Percentiles rank a stretch among this genome's conserved stretches.
These are phyloP conservation scores for Leptosphaerulina australis DNA, from an alignment of 2,329 filamentous ascomycete genomes.

Conservation along the genomic window DNA sequence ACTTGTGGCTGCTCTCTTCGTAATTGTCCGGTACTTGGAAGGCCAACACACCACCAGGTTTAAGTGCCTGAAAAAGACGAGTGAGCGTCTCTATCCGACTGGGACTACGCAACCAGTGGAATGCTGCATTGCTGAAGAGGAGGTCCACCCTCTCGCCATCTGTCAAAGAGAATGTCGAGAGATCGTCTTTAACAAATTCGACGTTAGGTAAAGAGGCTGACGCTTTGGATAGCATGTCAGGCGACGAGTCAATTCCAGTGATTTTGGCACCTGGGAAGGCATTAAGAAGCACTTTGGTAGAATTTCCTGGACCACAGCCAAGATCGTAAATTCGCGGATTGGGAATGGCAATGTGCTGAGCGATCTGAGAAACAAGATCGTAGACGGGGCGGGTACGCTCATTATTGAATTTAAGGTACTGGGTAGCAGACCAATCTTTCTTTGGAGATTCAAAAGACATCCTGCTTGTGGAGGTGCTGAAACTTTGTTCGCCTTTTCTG, in stretches of 20 bases:
- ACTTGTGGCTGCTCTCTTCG: conserved; percentile 55
- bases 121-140: conserved; percentile 63
- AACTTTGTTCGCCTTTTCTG: neutral
- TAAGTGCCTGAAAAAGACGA: conserved; percentile 51
- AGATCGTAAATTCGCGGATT: conserved; percentile 60
- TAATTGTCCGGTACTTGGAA: conserved; percentile 63
- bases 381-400: conserved; percentile 61
- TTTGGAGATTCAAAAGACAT: conserved; percentile 11
- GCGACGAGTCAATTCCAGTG: conserved; percentile 61
- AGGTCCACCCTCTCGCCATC: conserved; percentile 37
- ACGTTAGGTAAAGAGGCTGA: conserved; percentile 46
- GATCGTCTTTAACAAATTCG: conserved; percentile 56
- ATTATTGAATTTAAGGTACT: conserved; percentile 62
- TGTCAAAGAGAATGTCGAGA: conserved; percentile 50
- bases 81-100: conserved; percentile 55
- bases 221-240: conserved; percentile 62
- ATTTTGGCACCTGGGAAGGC: conserved; percentile 57
- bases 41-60: conserved; percentile 58
- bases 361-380: conserved; percentile 60
- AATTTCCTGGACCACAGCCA: conserved; percentile 67
- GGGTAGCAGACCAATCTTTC: conserved; percentile 61
- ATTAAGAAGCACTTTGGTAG: conserved; percentile 56
- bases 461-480: conserved; percentile 1
- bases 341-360: conserved; percentile 35
- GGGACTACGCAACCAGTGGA: conserved; percentile 61